Percentiles rank a stretch among this genome's conserved stretches.
Evolutionary conservation across 768 basidiomycete species (phyloP).

Genomic region (Leucogyrophana mollusca): DNA sequence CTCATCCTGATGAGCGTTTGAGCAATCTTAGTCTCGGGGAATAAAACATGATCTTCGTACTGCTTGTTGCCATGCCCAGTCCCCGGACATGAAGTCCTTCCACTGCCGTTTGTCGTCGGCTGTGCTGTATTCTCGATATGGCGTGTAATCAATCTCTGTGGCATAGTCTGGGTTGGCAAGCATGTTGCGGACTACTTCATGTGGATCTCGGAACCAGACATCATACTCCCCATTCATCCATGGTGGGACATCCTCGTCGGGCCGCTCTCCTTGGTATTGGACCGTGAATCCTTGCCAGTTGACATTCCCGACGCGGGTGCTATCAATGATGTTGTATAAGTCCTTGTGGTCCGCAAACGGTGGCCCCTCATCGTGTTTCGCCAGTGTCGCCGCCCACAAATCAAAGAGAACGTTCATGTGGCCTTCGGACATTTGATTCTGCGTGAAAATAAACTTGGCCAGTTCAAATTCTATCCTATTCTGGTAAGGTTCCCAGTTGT

Average conservation of each 20-base stretch:
- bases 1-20: slow-evolving; percentile 14
- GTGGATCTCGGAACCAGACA: slow-evolving; percentile 25
- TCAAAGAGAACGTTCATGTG: slow-evolving; percentile 25
- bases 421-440: slow-evolving; percentile 17
- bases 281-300: slow-evolving; percentile 25
- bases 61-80: slow-evolving; percentile 15
- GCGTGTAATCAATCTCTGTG: slow-evolving; percentile 17
- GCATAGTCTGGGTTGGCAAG: slow-evolving; percentile 20
- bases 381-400: slow-evolving; percentile 17
- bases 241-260: slow-evolving; percentile 11
- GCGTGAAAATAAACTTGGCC: slow-evolving; percentile 17
- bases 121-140: slow-evolving; percentile 8
- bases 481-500: no score
- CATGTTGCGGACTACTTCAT: slow-evolving; percentile 13
- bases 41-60: no score
- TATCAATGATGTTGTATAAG: slow-evolving; percentile 24
- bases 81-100: slow-evolving; percentile 8
- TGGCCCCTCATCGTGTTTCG: slow-evolving; percentile 3
- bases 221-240: slow-evolving; percentile 27
- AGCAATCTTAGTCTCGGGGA: no score
- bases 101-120: not conserved
- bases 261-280: slow-evolving; percentile 13
- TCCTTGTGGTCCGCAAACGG: slow-evolving; percentile 20
- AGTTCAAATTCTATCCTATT: slow-evolving; percentile 15
- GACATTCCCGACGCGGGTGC: slow-evolving; percentile 20